Evolutionary conservation across 2,329 filamentous ascomycete species (phyloP), one percentile per base, ranked within the genome.

Genomic region (Aspergillus oerlinghausenensis): DNA sequence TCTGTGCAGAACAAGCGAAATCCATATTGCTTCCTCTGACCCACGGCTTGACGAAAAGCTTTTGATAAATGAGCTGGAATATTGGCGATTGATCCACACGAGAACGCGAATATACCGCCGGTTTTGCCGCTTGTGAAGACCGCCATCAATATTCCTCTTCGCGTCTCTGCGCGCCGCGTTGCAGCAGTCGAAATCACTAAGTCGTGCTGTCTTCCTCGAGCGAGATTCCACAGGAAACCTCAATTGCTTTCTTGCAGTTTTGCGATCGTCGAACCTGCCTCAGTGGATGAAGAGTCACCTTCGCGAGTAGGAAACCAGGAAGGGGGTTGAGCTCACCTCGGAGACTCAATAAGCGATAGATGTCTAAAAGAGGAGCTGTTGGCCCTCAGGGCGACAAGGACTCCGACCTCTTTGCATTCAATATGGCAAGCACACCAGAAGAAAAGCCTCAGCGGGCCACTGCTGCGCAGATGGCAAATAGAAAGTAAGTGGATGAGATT

Each of bases 381-480:
- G 67, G 68, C 56, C 67, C 65, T 63, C 73, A 77, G 52, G 67
- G 71, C 55, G 63, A 63, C 25, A 75, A 72, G 54, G 72, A 72
- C 17, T 57, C 59, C 14, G 25, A 64, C 49, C 51, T 69, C 29
- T 63, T 69, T 54, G 63, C 65, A 25, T 71, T 71, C 57, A 69
- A 69, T 11, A 74, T 75, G 73, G 70, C 72, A 51, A 73, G 72
- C 32, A 74, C 73, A 54, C 71, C 72, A 28, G 74, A 73, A 49
- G 79, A 82, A 2, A 72, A 74, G 62, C 76, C 77, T 26, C 74
- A 77, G 63, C 76, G 75, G 69, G 81, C 81, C 35, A 83, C 80
- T 28, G 80, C 81, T 42, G 80, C 81, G 42, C 81, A 83, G 70
- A 51, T 83, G 70, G 81, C 81, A 32, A 72, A 69, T 58, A 77